Percentiles rank a stretch among this genome's conserved stretches.
phyloP scores from a whole-genome alignment of 2,329 filamentous ascomycete genomes.

The Fusarium liriodendri region DNA sequence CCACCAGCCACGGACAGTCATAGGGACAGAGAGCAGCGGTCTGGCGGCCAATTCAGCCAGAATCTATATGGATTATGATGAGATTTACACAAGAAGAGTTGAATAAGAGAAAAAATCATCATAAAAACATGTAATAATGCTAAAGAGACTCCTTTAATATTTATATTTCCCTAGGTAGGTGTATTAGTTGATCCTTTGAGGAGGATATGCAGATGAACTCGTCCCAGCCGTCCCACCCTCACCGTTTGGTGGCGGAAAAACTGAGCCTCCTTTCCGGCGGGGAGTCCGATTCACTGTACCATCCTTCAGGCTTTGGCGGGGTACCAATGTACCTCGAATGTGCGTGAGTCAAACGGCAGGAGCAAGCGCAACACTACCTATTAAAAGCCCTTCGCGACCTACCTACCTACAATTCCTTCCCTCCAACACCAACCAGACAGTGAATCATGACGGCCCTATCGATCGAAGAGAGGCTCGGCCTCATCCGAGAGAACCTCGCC shows the following conservation, averaged over 20 bases:
- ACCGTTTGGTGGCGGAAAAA: constrained; percentile 9
- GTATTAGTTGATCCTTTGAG: not conserved
- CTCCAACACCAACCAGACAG: not conserved
- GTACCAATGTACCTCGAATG: not conserved
- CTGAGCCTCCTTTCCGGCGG: constrained; percentile 11
- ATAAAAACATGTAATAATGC: not conserved
- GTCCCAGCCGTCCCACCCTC: not conserved
- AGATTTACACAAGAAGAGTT: not conserved
- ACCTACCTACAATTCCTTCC: not conserved
- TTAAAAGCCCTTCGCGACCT: not conserved
- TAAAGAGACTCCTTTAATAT: not conserved
- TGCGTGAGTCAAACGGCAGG: not conserved
- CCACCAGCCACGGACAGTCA: not conserved
- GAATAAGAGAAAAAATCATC: not conserved
- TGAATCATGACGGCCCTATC: constrained; percentile 21
- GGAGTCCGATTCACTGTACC: not conserved
- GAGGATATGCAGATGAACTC: not conserved
- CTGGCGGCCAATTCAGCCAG: not conserved
- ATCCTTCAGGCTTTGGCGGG: not conserved
- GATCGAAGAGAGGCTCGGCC: constrained; percentile 69
- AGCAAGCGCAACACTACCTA: not conserved
- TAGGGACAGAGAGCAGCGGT: not conserved
- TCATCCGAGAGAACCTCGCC: constrained; percentile 84
- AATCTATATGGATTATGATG: not conserved
- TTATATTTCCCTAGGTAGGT: not conserved